Conservation (phyloP, 495 filamentous ascomycete genomes). For the Lineolata rhizophorae region DNA sequence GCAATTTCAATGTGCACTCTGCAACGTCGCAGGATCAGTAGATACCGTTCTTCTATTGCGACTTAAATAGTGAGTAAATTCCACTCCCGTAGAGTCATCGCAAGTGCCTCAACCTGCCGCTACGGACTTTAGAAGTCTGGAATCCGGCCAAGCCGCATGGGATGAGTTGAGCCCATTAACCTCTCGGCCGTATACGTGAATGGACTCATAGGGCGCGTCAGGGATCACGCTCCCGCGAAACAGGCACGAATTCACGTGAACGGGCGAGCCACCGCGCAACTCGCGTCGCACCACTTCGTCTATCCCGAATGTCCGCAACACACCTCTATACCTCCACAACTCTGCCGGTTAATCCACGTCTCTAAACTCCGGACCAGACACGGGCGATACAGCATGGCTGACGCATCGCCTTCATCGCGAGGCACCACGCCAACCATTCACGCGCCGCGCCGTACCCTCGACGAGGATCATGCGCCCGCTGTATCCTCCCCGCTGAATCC, state of each 20-base stretch:
- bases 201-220: no score
- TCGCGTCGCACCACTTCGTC: neutral
- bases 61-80: no score
- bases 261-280: neutral
- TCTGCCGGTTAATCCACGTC: neutral
- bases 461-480: conserved; percentile 16
- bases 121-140: no score
- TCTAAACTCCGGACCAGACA: neutral
- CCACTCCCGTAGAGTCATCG: no score
- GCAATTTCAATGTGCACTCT: no score
- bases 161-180: no score
- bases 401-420: conserved; percentile 7
- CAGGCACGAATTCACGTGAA: neutral
- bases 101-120: no score
- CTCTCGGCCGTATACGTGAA: no score
- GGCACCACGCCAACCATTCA: conserved; percentile 9
- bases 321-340: neutral
- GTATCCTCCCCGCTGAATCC: conserved; percentile 20
- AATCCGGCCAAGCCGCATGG: no score
- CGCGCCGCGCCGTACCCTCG: conserved; percentile 9
- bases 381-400: conserved; percentile 8
- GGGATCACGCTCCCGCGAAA: no score
- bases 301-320: neutral
- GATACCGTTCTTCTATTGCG: no score
- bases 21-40: no score